These are phyloP conservation scores for Cystofilobasidium macerans DNA, from an alignment of 768 basidiomycete genomes.

Conservation along the genomic window DNA sequence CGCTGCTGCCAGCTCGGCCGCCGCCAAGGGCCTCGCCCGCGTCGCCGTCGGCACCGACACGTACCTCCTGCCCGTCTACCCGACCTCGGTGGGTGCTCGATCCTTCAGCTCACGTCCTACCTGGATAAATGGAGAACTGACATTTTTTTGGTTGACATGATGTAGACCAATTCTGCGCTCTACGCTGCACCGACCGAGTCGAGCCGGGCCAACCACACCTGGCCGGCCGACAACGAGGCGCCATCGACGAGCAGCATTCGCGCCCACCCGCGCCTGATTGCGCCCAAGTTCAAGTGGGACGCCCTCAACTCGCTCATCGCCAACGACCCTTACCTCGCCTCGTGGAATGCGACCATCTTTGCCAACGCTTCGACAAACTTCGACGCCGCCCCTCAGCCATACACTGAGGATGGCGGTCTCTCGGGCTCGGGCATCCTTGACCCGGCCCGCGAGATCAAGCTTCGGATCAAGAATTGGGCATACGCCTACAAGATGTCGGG, in stretches of 20 bases:
- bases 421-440: conserved; percentile 75
- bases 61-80: conserved; percentile 74
- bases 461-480: conserved; percentile 79
- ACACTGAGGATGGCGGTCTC: conserved; percentile 59
- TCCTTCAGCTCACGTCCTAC: background rate
- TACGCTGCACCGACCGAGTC: conserved; percentile 44
- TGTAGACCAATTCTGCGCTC: conserved; percentile 46
- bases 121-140: too few relatives aligned
- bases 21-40: conserved; percentile 43
- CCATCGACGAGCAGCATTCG: conserved; percentile 52
- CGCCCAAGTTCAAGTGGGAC: conserved; percentile 82
- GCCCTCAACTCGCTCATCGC: conserved; percentile 66
- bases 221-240: conserved; percentile 67
- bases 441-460: conserved; percentile 74
- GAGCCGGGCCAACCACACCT: conserved; percentile 44
- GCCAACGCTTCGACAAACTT: conserved; percentile 71
- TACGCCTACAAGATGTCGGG: conserved; percentile 87
- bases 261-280: conserved; percentile 82
- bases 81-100: conserved; percentile 61
- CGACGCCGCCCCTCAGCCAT: conserved; percentile 52
- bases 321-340: conserved; percentile 69
- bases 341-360: conserved; percentile 87
- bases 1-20: conserved; percentile 12
- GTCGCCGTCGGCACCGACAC: conserved; percentile 48
- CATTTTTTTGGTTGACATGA: too few relatives aligned